Conservation (phyloP, 2,329 filamentous ascomycete genomes). For the Colletotrichum trifolii region DNA sequence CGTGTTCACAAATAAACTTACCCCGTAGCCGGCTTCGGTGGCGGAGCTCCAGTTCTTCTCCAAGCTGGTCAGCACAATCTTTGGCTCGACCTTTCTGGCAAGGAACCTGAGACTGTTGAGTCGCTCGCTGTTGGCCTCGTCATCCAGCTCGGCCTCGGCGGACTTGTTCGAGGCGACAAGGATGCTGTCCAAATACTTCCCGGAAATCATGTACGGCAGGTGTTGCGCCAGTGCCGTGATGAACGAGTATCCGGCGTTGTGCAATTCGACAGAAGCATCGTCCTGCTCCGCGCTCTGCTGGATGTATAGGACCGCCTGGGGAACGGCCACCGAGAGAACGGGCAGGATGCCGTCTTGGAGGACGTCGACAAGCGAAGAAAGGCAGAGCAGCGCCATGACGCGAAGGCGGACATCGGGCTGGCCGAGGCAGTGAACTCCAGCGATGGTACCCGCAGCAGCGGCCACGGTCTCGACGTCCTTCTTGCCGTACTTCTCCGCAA, state of each 20-base stretch:
- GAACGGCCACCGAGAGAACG: constrained; percentile 80
- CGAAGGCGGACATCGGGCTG: constrained; percentile 78
- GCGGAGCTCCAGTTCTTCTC: constrained; percentile 78
- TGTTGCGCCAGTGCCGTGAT: constrained; percentile 83
- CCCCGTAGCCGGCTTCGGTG: constrained; percentile 68
- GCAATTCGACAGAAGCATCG: constrained; percentile 70
- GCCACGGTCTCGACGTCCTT: constrained; percentile 84
- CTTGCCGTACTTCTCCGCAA: constrained; percentile 94
- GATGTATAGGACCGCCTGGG: constrained; percentile 78
- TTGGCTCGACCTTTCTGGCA: constrained; percentile 81
- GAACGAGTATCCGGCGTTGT: constrained; percentile 85
- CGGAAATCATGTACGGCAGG: constrained; percentile 89
- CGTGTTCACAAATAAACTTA: constrained; percentile 52
- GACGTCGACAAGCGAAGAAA: constrained; percentile 90
- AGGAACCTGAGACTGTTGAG: constrained; percentile 77
- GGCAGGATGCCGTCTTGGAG: constrained; percentile 88
- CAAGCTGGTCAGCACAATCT: constrained; percentile 79
- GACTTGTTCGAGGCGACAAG: constrained; percentile 79
- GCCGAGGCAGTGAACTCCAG: constrained; percentile 80
- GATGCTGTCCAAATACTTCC: constrained; percentile 77
- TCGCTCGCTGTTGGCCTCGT: constrained; percentile 73
- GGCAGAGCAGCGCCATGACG: constrained; percentile 86
- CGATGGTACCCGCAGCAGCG: constrained; percentile 80
- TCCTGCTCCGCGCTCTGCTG: constrained; percentile 69
- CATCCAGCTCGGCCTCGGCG: constrained; percentile 68